A percentile compares a stretch with the other conserved stretches of the same genome.
These are phyloP conservation scores for Dictyophora rubrovolvata DNA, from an alignment of 768 basidiomycete species.

Conservation along the genomic window DNA sequence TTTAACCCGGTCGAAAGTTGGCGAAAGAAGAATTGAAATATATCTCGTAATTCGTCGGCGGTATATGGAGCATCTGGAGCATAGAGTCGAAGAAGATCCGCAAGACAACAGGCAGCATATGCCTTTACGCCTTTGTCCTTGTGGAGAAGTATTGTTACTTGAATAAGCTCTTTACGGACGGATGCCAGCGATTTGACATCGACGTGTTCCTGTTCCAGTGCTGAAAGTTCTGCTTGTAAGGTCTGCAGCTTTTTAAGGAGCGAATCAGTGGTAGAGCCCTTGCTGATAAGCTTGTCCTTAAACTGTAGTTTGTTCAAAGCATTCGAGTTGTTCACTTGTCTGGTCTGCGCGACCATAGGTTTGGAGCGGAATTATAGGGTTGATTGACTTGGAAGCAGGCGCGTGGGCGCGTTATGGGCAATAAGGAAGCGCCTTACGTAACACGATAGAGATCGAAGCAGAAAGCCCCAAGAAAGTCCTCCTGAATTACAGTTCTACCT, in stretches of 20 bases:
- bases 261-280: conserved; percentile 67
- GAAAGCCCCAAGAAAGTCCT: too few relatives aligned
- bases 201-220: conserved; percentile 79
- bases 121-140: conserved; percentile 96
- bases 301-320: conserved; percentile 35
- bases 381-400: too few relatives aligned
- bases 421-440: too few relatives aligned
- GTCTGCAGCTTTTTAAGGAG: conserved; percentile 79
- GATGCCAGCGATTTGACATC: conserved; percentile 61
- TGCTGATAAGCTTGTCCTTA: conserved; percentile 70
- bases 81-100: conserved; percentile 85
- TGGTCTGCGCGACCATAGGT: conserved; percentile 9
- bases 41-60: conserved; percentile 78
- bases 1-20: conserved; percentile 73
- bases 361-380: too few relatives aligned
- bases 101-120: conserved; percentile 87
- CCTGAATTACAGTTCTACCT: too few relatives aligned
- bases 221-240: conserved; percentile 66
- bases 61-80: conserved; percentile 97
- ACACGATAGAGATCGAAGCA: too few relatives aligned
- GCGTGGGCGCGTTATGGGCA: too few relatives aligned
- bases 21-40: conserved; percentile 92
- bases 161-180: conserved; percentile 72
- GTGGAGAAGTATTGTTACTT: conserved; percentile 74
- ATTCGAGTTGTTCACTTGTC: neutral